phyloP scores from a whole-genome alignment of 2,329 filamentous ascomycete genomes.

The Exserohilum turcica region DNA sequence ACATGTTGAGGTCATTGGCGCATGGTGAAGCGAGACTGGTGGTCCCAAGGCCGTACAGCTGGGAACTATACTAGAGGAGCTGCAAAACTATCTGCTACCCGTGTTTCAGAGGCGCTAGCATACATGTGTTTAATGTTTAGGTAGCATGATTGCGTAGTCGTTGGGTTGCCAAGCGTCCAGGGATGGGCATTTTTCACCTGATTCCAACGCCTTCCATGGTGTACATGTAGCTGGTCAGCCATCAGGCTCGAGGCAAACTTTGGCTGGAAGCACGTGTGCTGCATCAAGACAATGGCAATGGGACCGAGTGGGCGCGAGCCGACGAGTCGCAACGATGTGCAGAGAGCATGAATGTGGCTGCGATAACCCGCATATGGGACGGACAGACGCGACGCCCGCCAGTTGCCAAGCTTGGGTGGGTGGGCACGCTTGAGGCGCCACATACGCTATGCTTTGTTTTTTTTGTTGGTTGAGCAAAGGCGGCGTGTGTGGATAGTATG shows the following conservation, averaged over 20 bases:
- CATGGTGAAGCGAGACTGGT: neutral
- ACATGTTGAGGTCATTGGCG: neutral
- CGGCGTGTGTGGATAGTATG: no score
- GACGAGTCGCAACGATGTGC: no score
- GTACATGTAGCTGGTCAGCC: neutral
- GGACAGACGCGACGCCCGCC: neutral
- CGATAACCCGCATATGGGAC: neutral
- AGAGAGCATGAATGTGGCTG: no score
- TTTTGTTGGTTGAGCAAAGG: neutral
- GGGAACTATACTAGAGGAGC: neutral
- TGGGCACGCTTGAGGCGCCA: neutral
- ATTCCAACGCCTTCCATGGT: neutral
- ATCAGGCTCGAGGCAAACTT: neutral
- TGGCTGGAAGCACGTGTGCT: no score
- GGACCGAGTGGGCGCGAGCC: no score
- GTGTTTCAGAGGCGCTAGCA: neutral
- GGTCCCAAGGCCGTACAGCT: neutral
- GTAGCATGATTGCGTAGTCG: neutral
- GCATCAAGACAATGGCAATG: no score
- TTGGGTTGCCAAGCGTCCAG: neutral
- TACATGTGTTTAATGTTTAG: neutral
- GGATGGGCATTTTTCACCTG: neutral
- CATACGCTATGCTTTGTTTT: neutral
- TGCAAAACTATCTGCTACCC: neutral
- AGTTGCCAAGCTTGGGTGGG: conserved; percentile 8